Conservation (phyloP, 1,139 yeast genomes). For the Entelexis paramagnoliae region DNA sequence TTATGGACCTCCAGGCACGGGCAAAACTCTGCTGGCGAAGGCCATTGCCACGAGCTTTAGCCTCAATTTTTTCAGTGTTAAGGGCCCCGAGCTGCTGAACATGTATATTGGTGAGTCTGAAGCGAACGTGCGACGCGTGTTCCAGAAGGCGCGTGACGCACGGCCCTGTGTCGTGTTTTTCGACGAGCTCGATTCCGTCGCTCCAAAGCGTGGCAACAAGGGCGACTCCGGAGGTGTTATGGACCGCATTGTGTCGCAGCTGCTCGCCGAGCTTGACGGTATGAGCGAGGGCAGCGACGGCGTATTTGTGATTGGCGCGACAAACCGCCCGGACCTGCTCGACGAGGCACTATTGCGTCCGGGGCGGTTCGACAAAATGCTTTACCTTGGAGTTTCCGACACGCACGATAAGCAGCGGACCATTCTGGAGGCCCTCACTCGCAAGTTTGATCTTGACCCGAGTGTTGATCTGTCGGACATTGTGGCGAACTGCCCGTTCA, state of each 20-base stretch:
- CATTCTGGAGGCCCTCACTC: constrained; percentile 75
- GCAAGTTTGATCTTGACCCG: constrained; percentile 57
- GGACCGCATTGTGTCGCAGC: constrained; percentile 94
- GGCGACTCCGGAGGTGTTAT: constrained; percentile 98
- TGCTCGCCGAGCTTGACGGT: constrained; percentile 89
- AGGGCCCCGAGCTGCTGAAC: constrained; percentile 88
- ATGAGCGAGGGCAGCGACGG: constrained; percentile 86
- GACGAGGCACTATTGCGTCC: constrained; percentile 93
- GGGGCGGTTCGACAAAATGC: constrained; percentile 90
- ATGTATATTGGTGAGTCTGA: constrained; percentile 99
- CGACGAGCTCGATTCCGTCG: constrained; percentile 94
- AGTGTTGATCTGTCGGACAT: constrained; percentile 52
- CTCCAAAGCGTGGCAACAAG: constrained; percentile 95
- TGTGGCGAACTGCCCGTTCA: constrained; percentile 69
- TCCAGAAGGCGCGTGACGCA: constrained; percentile 90
- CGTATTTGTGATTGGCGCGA: constrained; percentile 94
- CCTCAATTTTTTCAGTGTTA: constrained; percentile 85
- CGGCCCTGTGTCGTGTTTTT: constrained; percentile 95
- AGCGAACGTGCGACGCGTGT: constrained; percentile 89
- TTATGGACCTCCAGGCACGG: constrained; percentile 98
- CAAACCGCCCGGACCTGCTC: constrained; percentile 85
- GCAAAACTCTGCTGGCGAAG: constrained; percentile 86
- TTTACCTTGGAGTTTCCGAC: constrained; percentile 85
- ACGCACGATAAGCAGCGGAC: constrained; percentile 81
- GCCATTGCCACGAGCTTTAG: constrained; percentile 95